Percentiles rank a stretch among this genome's conserved stretches.
Conservation (phyloP, 1,284 basidiomycete genomes). For the Cutaneotrichosporon cyanovorans region DNA sequence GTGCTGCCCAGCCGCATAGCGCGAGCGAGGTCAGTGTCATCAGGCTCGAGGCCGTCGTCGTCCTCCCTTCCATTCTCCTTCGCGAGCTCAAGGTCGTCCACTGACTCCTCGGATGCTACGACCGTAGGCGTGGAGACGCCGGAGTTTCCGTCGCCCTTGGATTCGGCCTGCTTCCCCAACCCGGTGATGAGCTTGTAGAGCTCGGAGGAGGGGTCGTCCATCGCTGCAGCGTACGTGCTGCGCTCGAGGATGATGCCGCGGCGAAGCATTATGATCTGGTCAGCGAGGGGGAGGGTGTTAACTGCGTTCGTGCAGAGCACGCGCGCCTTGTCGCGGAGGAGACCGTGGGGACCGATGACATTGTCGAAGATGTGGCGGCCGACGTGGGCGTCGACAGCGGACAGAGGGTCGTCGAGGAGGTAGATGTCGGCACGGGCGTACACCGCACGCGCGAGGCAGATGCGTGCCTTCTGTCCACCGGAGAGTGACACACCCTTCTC, state of each 20-base stretch:
- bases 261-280: constrained; percentile 71
- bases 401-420: constrained; percentile 53
- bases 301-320: constrained; percentile 82
- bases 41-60: constrained; percentile 26
- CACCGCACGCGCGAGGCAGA: constrained; percentile 53
- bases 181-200: constrained; percentile 66
- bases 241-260: constrained; percentile 76
- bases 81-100: no score
- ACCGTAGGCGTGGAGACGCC: constrained; percentile 31
- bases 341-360: constrained; percentile 79
- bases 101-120: neutral
- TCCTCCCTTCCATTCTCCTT: constrained; percentile 21
- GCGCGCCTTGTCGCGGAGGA: constrained; percentile 77
- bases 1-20: constrained; percentile 29
- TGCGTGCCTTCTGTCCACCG: constrained; percentile 58
- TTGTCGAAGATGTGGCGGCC: constrained; percentile 62
- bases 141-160: constrained; percentile 47
- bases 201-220: constrained; percentile 60
- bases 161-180: constrained; percentile 47
- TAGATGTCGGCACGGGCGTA: constrained; percentile 56
- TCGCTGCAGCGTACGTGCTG: constrained; percentile 60
- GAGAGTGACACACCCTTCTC: constrained; percentile 52
- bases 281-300: constrained; percentile 71
- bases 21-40: constrained; percentile 28
- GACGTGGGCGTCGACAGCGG: constrained; percentile 62